Base-by-base conservation (phyloP, 116 monocot species). In the Dioscorea cayenensis region DNA sequence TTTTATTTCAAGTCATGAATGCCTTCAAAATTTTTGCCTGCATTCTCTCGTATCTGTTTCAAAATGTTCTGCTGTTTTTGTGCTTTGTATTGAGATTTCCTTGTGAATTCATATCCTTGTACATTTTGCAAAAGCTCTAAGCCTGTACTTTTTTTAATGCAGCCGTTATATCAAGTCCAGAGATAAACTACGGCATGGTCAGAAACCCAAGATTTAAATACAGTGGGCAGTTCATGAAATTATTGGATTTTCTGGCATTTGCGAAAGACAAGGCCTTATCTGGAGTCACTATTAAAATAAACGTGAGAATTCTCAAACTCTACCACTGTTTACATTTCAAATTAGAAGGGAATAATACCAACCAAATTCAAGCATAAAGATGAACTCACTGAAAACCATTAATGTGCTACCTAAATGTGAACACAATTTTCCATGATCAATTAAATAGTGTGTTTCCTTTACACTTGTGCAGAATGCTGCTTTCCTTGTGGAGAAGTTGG, bases 401-500 rank as follows among this genome's bases (percentile, higher is more conserved):
- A 43, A 43, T 43, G 43, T 43, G 43, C 43, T 43, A 43, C 12
- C 11, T 12, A 67, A 72, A 85, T 70, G 17, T 86, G n/a, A n/a
- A 11, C 3, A 5, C 17, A n/a, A 55, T 55, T 55, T 6, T 19
- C 55, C 14, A 55, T 55, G 16, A 19, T 32, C 83, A 64, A 19
- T 32, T 81, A 64, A 7, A 82, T 16, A 63, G 90, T 25, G 80
- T 92, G 29, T 80, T 92, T 28, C 81, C 25, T 29, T 49, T 65
- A 14, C 18, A 19, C 17, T 13, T 27, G 12, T 64, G 17, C 84
- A 92, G 92, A 29, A 90, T 82, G 94, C 87, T n/a, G 78, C 71
- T 29, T 94, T 87, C 78, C n/a, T 80, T n/a, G 84, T 77, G 18
- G 82, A 87, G 75, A 80, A 77, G 38, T 38, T 90, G 64, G 84